Conservation (phyloP, 164 flowering plant species). For the Magnolia officinalis region DNA sequence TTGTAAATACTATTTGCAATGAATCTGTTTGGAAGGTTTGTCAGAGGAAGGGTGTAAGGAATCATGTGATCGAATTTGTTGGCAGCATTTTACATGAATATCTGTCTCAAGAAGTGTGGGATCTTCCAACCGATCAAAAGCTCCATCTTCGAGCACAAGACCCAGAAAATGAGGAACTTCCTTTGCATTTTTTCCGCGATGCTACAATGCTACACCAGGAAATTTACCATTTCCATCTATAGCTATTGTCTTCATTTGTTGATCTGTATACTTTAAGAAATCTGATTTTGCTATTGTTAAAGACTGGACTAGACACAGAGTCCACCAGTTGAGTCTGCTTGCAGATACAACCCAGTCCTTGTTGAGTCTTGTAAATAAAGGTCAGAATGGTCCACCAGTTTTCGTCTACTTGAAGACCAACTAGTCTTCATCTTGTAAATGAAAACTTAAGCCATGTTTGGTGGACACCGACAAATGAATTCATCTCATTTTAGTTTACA, state of each 20-base stretch:
- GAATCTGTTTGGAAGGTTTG: constrained; percentile 43
- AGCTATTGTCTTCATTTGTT: background rate
- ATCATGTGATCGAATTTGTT: constrained; percentile 58
- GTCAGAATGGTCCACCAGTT: too few relatives aligned
- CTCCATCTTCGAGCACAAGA: constrained; percentile 29
- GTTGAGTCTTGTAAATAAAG: too few relatives aligned
- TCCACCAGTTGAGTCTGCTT: too few relatives aligned
- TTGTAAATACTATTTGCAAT: constrained; percentile 5
- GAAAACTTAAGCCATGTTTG: too few relatives aligned
- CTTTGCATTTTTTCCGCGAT: constrained; percentile 57
- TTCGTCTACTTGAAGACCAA: too few relatives aligned
- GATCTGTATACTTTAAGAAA: background rate
- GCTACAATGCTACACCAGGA: constrained; percentile 80
- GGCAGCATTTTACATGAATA: constrained; percentile 87
- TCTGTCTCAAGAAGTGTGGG: constrained; percentile 81
- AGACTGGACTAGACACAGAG: too few relatives aligned
- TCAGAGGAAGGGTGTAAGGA: constrained; percentile 26
- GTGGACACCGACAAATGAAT: too few relatives aligned
- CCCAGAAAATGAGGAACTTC: constrained; percentile 39
- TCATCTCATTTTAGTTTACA: too few relatives aligned
- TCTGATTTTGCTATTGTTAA: background rate
- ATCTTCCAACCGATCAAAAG: constrained; percentile 54
- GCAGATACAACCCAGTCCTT: too few relatives aligned
- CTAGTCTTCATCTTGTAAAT: too few relatives aligned
- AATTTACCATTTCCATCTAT: constrained; percentile 21